Percentiles rank a stretch among this genome's conserved stretches.
These are phyloP conservation scores for Solanum bulbocastanum DNA, from an alignment of 257 asterid species.

Conservation along the genomic window DNA sequence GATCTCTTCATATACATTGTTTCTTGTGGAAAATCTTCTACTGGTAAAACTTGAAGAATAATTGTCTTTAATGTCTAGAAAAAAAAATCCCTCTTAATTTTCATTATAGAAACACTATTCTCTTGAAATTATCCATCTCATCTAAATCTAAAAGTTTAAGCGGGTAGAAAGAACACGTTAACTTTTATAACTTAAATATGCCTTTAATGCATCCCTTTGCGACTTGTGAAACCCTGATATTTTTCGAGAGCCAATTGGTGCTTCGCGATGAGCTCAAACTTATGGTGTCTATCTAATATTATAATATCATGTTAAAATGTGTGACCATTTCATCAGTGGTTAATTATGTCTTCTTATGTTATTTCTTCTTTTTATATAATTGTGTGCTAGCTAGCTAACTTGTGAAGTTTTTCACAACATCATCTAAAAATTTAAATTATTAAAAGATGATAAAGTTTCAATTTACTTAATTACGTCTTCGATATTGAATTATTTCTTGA, in stretches of 20 bases:
- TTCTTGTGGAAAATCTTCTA: background rate
- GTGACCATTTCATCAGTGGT: background rate
- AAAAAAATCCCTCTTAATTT: background rate
- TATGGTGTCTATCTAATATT: background rate
- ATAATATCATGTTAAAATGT: background rate
- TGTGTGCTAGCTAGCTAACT: background rate
- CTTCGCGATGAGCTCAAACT: background rate
- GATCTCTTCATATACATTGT: background rate
- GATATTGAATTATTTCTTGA: background rate
- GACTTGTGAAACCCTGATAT: too few relatives aligned
- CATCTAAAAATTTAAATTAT: background rate
- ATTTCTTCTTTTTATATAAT: background rate
- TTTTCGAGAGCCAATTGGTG: background rate
- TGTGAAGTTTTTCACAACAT: background rate
- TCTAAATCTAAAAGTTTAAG: background rate
- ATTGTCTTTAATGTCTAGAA: background rate
- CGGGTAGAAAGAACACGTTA: background rate
- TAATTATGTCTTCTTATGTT: background rate
- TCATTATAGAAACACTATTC: background rate
- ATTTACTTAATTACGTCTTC: background rate
- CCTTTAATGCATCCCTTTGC: background rate
- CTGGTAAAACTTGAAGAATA: background rate
- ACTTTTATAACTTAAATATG: background rate
- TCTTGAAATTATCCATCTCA: background rate
- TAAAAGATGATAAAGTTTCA: too few relatives aligned